phyloP scores from a whole-genome alignment of 164 flowering plant genomes.

The Echeveria elegans region DNA sequence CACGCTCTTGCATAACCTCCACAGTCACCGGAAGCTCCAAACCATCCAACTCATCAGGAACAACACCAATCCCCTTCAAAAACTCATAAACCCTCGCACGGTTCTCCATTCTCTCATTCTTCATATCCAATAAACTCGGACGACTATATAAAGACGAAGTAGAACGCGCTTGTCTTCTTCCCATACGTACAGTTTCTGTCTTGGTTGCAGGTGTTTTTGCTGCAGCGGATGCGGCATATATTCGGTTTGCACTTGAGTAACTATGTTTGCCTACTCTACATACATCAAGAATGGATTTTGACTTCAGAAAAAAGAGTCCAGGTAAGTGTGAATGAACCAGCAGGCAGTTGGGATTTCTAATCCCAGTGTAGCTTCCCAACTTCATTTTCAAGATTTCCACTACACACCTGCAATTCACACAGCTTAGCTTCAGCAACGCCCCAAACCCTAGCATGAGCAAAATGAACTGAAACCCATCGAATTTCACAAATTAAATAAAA shows the following conservation, averaged over 20 bases:
- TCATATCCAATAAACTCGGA: slow-evolving; percentile 79
- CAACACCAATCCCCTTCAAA: slow-evolving; percentile 57
- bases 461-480: background rate
- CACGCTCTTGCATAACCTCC: slow-evolving; percentile 88
- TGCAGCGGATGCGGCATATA: slow-evolving; percentile 31
- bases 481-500: too few species aligned
- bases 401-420: background rate
- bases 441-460: background rate
- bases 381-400: slow-evolving; percentile 32
- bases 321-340: slow-evolving; percentile 43
- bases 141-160: slow-evolving; percentile 63
- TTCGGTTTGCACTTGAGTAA: slow-evolving; percentile 31
- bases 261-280: slow-evolving; percentile 19
- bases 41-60: slow-evolving; percentile 92
- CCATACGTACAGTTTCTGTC: slow-evolving; percentile 15
- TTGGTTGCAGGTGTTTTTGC: slow-evolving; percentile 22
- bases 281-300: slow-evolving; percentile 14
- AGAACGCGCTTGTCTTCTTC: slow-evolving; percentile 26
- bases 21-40: slow-evolving; percentile 84
- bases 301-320: slow-evolving; percentile 17
- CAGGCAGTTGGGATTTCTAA: slow-evolving; percentile 43
- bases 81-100: slow-evolving; percentile 74
- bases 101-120: slow-evolving; percentile 55
- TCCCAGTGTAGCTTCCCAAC: slow-evolving; percentile 26
- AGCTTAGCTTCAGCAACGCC: background rate